Percentiles rank a stretch among this genome's conserved stretches.
Evolutionary conservation across 106 monocot species (phyloP).

Genomic region (Amphibolis antarctica): DNA sequence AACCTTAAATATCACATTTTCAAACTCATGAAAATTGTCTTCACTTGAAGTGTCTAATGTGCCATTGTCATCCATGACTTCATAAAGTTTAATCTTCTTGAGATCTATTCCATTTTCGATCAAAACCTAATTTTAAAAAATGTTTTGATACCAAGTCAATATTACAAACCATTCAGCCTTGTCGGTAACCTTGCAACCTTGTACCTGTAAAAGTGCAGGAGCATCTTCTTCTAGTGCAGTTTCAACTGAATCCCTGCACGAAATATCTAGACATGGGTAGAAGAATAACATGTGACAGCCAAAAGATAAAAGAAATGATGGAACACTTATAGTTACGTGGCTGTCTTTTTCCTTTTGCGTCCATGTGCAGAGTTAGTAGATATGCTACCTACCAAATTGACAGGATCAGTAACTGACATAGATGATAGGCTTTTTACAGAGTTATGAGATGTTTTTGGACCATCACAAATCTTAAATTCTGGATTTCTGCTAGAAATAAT

Average conservation of each 20-base stretch:
- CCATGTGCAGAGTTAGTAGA: constrained; percentile 13
- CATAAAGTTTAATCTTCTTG: constrained; percentile 93
- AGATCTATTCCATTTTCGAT: constrained; percentile 62
- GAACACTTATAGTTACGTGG: constrained; percentile 36
- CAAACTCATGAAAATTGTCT: constrained; percentile 63
- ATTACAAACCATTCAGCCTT: background rate
- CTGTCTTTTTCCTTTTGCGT: constrained; percentile 65
- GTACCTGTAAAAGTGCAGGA: constrained; percentile 83
- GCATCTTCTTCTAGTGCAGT: constrained; percentile 94
- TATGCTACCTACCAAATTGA: background rate
- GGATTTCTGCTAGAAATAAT: background rate
- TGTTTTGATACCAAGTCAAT: background rate
- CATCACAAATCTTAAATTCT: constrained; percentile 1
- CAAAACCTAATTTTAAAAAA: constrained; percentile 45
- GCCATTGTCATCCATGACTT: constrained; percentile 35
- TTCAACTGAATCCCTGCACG: constrained; percentile 72
- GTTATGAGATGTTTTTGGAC: background rate
- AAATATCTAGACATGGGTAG: background rate
- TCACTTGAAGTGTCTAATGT: constrained; percentile 30
- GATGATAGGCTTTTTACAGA: background rate
- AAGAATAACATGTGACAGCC: background rate
- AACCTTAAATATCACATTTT: constrained; percentile 66
- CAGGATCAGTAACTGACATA: constrained; percentile 4
- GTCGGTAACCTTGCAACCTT: background rate
- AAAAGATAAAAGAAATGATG: background rate